Conservation (phyloP, 164 flowering plant species). For the Macadamia tetraphylla region DNA sequence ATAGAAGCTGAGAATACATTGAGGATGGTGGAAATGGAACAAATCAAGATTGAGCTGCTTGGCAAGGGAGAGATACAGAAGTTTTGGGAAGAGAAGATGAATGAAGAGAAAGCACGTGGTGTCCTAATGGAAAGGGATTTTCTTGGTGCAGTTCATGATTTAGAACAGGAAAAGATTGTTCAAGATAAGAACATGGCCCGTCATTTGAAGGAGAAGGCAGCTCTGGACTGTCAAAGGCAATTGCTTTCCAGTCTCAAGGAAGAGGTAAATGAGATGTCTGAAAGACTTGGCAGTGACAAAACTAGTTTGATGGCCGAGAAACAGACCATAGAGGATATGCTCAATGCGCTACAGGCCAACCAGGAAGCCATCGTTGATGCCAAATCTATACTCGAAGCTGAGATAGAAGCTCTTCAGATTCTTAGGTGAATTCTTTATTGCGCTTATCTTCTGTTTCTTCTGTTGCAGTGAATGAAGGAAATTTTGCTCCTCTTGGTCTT, state of each 20-base stretch:
- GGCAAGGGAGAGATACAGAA: slow-evolving; percentile 57
- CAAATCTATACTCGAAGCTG: slow-evolving; percentile 73
- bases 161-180: slow-evolving; percentile 50
- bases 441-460: background rate
- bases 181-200: slow-evolving; percentile 35
- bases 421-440: slow-evolving; percentile 50
- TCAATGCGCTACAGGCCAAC: slow-evolving; percentile 40
- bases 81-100: slow-evolving; percentile 59
- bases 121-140: slow-evolving; percentile 35
- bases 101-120: slow-evolving; percentile 38
- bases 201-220: slow-evolving; percentile 59
- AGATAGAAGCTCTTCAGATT: slow-evolving; percentile 73
- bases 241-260: slow-evolving; percentile 49
- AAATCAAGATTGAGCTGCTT: slow-evolving; percentile 59
- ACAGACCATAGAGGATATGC: slow-evolving; percentile 27
- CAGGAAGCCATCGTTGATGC: slow-evolving; percentile 53
- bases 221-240: slow-evolving; percentile 73
- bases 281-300: slow-evolving; percentile 52
- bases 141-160: slow-evolving; percentile 27
- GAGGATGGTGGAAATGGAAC: slow-evolving; percentile 46
- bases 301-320: slow-evolving; percentile 39
- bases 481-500: no score
- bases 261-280: slow-evolving; percentile 66
- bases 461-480: background rate
- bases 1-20: slow-evolving; percentile 55